These are phyloP conservation scores for Trichosporon faecale DNA, from an alignment of 1,284 basidiomycete genomes.

Conservation along the genomic window DNA sequence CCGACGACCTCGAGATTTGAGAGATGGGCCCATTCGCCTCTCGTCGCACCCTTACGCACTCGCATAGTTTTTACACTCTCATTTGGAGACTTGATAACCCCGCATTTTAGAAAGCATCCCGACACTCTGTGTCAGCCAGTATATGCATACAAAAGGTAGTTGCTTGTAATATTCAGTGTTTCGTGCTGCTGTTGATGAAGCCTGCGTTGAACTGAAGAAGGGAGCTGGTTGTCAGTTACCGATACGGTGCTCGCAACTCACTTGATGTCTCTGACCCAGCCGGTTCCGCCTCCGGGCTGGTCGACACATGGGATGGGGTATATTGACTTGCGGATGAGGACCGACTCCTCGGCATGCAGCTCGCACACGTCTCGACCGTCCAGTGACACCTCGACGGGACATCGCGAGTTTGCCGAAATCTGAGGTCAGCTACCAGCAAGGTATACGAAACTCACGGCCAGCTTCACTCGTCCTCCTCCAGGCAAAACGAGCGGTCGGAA, in stretches of 20 bases:
- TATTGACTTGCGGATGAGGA: slow-evolving; percentile 77
- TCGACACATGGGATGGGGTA: slow-evolving; percentile 92
- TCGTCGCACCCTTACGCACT: neutral
- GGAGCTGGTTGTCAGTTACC: slow-evolving; percentile 53
- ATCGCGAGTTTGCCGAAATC: slow-evolving; percentile 80
- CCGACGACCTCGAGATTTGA: slow-evolving; percentile 20
- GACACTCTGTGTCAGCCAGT: slow-evolving; percentile 1
- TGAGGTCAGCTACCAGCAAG: slow-evolving; percentile 42
- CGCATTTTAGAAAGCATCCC: neutral
- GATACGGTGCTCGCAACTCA: slow-evolving; percentile 23
- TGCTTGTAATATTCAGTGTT: slow-evolving; percentile 5
- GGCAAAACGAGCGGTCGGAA: slow-evolving; percentile 92
- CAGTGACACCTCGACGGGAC: slow-evolving; percentile 84
- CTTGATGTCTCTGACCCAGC: slow-evolving; percentile 96
- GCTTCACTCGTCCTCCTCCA: slow-evolving; percentile 70
- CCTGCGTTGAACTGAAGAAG: slow-evolving; percentile 86
- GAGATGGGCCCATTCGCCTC: neutral
- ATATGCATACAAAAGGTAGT: slow-evolving; percentile 10
- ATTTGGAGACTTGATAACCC: neutral
- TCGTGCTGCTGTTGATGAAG: slow-evolving; percentile 69
- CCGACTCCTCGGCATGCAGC: slow-evolving; percentile 76
- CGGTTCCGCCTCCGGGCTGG: slow-evolving; percentile 78
- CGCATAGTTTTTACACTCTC: neutral
- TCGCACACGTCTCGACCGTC: slow-evolving; percentile 82
- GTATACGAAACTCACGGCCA: slow-evolving; percentile 61